Conservation (phyloP, 768 basidiomycete species). For the Leccinum olivaceopallidum region DNA sequence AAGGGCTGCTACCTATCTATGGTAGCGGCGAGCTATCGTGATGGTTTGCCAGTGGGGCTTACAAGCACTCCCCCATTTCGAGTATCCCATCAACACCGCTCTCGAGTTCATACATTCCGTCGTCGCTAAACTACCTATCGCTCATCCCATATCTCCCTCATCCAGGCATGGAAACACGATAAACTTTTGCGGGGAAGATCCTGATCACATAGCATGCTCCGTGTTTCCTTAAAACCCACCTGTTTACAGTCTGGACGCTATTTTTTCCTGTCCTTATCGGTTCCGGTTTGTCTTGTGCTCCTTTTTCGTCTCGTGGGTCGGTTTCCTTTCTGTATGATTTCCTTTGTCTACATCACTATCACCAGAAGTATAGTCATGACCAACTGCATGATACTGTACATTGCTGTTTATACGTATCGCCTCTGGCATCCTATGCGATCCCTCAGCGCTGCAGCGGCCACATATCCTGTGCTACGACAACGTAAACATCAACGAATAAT, state of each 20-base stretch:
- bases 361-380: constrained; percentile 29
- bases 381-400: constrained; percentile 35
- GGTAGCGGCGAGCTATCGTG: too few species aligned
- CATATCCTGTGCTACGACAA: too few species aligned
- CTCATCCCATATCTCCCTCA: constrained; percentile 36
- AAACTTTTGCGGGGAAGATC: constrained; percentile 39
- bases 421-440: constrained; percentile 13
- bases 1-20: too few species aligned
- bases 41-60: too few species aligned
- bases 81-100: constrained; percentile 34
- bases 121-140: constrained; percentile 45
- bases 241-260: background rate
- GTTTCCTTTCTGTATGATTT: constrained; percentile 24
- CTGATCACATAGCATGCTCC: constrained; percentile 6
- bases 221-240: background rate
- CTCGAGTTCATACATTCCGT: constrained; percentile 38
- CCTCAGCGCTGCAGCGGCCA: background rate
- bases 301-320: constrained; percentile 21
- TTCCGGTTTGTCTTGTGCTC: constrained; percentile 6
- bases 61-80: constrained; percentile 22
- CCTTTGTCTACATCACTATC: constrained; percentile 24
- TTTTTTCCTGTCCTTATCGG: background rate
- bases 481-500: too few species aligned
- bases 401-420: constrained; percentile 31
- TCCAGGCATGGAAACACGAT: constrained; percentile 50